phyloP scores from a whole-genome alignment of 2,329 filamentous ascomycete genomes.

The Chaetomium olivaceum region DNA sequence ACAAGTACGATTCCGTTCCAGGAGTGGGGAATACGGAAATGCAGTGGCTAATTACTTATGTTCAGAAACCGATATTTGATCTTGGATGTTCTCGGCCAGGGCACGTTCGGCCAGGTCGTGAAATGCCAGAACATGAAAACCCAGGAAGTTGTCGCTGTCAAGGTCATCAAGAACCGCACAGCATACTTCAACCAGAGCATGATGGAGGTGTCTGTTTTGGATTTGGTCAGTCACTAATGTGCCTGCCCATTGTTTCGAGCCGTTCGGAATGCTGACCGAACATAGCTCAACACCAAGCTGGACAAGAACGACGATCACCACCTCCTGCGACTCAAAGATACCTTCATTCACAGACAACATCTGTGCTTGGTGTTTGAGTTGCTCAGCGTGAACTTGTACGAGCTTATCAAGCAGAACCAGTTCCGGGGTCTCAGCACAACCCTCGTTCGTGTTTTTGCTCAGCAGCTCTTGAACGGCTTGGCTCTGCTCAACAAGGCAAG shows the following conservation, averaged over 20 bases:
- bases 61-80: constrained; percentile 92
- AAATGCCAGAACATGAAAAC: constrained; percentile 99
- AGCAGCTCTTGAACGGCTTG: constrained; percentile 90
- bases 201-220: constrained; percentile 99
- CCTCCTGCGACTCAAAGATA: constrained; percentile 89
- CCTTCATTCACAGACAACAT: constrained; percentile 97
- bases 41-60: constrained; percentile 23
- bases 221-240: constrained; percentile 64
- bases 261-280: constrained; percentile 32
- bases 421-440: constrained; percentile 97
- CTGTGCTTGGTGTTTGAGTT: constrained; percentile 95
- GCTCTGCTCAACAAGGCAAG: constrained; percentile 93
- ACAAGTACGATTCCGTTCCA: constrained; percentile 66
- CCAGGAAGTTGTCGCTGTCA: constrained; percentile 96
- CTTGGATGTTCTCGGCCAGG: constrained; percentile 92
- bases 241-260: too few relatives aligned
- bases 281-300: constrained; percentile 90
- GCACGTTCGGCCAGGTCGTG: constrained; percentile 97
- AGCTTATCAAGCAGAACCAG: constrained; percentile 99
- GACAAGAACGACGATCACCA: constrained; percentile 99
- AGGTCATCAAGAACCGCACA: constrained; percentile 98
- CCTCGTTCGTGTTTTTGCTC: constrained; percentile 93
- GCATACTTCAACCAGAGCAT: constrained; percentile 99
- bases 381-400: constrained; percentile 95
- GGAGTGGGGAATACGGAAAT: constrained; percentile 24